These are phyloP conservation scores for Coemansia sp. DNA, from an alignment of 192 early-diverging fungal genomes.

Conservation along the genomic window DNA sequence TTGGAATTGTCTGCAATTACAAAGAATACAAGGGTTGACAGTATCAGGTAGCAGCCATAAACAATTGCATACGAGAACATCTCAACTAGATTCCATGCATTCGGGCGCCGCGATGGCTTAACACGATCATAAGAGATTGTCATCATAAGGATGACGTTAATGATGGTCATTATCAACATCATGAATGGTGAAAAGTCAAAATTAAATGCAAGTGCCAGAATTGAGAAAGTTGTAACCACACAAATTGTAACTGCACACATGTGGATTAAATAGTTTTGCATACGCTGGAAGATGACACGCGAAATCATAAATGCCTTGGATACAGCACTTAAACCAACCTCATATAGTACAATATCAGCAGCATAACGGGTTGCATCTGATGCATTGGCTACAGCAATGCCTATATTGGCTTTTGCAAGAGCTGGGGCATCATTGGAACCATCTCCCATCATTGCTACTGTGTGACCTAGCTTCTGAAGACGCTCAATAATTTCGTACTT, in stretches of 20 bases:
- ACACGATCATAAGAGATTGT: slow-evolving; percentile 88
- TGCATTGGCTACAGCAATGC: slow-evolving; percentile 72
- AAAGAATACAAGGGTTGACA: slow-evolving; percentile 75
- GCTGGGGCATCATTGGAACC: slow-evolving; percentile 74
- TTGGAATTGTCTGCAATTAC: slow-evolving; percentile 60
- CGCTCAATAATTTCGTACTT: slow-evolving; percentile 71
- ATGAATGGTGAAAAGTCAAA: slow-evolving; percentile 82
- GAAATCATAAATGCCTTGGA: slow-evolving; percentile 89
- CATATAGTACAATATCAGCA: slow-evolving; percentile 74
- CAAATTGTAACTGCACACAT: slow-evolving; percentile 85
- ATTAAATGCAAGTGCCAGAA: slow-evolving; percentile 73
- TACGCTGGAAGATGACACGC: slow-evolving; percentile 94
- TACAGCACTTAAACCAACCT: slow-evolving; percentile 77
- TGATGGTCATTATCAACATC: slow-evolving; percentile 81
- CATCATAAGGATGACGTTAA: slow-evolving; percentile 90
- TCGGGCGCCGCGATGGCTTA: slow-evolving; percentile 72
- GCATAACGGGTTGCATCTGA: slow-evolving; percentile 76
- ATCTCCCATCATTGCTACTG: slow-evolving; percentile 73
- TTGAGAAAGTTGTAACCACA: slow-evolving; percentile 67
- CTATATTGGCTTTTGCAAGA: slow-evolving; percentile 68
- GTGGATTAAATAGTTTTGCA: slow-evolving; percentile 88
- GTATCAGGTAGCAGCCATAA: slow-evolving; percentile 78
- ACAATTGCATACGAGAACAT: slow-evolving; percentile 84
- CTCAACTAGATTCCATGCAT: slow-evolving; percentile 86
- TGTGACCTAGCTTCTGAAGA: slow-evolving; percentile 65